Percentiles rank a stretch among this genome's conserved stretches.
Evolutionary conservation across 768 basidiomycete species (phyloP).

Genomic region (Rubroboletus pulcherrimus): DNA sequence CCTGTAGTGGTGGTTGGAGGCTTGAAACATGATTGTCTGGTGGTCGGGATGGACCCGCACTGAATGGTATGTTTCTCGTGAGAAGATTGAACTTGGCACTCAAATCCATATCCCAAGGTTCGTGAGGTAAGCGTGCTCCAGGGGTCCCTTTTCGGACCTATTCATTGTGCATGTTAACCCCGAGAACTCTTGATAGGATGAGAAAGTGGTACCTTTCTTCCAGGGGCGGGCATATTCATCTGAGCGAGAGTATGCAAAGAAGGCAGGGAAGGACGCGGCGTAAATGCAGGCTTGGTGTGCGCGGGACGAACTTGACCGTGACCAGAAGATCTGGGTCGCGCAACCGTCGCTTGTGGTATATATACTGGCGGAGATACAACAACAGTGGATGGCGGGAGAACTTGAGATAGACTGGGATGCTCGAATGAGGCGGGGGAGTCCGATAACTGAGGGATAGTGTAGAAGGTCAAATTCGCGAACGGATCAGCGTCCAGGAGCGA

Average conservation of each 20-base stretch:
- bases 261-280: slow-evolving; percentile 40
- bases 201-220: slow-evolving; percentile 32
- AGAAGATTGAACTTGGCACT: slow-evolving; percentile 10
- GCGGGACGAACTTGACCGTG: slow-evolving; percentile 38
- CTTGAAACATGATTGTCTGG: background rate
- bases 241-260: slow-evolving; percentile 38
- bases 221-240: slow-evolving; percentile 32
- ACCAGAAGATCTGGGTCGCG: slow-evolving; percentile 33
- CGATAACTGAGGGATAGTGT: background rate
- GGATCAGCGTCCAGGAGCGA: slow-evolving; percentile 65
- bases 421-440: background rate
- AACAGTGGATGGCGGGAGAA: slow-evolving; percentile 8
- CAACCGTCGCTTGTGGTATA: slow-evolving; percentile 7
- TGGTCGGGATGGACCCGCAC: background rate
- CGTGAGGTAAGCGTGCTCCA: slow-evolving; percentile 41
- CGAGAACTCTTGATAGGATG: background rate
- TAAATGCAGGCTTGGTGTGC: slow-evolving; percentile 40
- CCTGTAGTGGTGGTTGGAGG: background rate
- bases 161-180: background rate
- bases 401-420: slow-evolving; percentile 7
- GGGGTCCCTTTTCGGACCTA: slow-evolving; percentile 41
- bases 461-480: slow-evolving; percentile 55
- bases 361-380: slow-evolving; percentile 11
- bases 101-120: slow-evolving; percentile 38
- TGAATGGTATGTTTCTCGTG: background rate